Base-by-base conservation (phyloP, 1,284 basidiomycete species). In the Austroboletus novae-zelandiae region DNA sequence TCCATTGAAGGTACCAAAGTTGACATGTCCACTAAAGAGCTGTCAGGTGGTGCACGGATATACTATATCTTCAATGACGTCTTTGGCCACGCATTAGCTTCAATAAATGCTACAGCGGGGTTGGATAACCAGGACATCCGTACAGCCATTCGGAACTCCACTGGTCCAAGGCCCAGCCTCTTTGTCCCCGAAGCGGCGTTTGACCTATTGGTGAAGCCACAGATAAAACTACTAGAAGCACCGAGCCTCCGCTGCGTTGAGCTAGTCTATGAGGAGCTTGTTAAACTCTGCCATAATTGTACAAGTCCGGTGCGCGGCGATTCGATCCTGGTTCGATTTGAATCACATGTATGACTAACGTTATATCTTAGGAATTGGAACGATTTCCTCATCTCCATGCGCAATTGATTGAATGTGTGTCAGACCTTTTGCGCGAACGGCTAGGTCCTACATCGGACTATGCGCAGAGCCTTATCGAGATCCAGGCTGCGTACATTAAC, bases 31-130 rank as follows among this genome's bases (percentile, higher is more conserved):
- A 99, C 97, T 5, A 99, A 99, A 69, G 97, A 99, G 68, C 84
- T 99, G 9, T 98, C 92, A 27, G 97, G 97, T 40, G 97, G 97
- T 50, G 97, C 97, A 10, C 83, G 97, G 50, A 94, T 99, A 70
- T 99, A 98, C 74, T 98, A 98, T 75, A 98, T 99, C 70, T 99
- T 99, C 82, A 94, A 98, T 67, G 97, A 99, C 62, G 86, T 99
- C 45, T 99, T 99, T 65, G 97, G 97, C 6, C 81, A 89, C 48
- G 96, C 96, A 1, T 82, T 99, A 9, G 80, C 84, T 55, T 89
- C 85, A 14, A 93, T 99, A 66, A 92, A 98, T 64, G 87, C 96
- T 1, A 94, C 93, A 17, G 80, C 86, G 47, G 96, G 96, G 66
- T 79, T 99, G 50, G 93, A 94, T 48, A 86, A 90, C 53, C 89